These are phyloP conservation scores for Phytophthora multivora DNA, from an alignment of 352 stramenopile genomes.

Conservation along the genomic window DNA sequence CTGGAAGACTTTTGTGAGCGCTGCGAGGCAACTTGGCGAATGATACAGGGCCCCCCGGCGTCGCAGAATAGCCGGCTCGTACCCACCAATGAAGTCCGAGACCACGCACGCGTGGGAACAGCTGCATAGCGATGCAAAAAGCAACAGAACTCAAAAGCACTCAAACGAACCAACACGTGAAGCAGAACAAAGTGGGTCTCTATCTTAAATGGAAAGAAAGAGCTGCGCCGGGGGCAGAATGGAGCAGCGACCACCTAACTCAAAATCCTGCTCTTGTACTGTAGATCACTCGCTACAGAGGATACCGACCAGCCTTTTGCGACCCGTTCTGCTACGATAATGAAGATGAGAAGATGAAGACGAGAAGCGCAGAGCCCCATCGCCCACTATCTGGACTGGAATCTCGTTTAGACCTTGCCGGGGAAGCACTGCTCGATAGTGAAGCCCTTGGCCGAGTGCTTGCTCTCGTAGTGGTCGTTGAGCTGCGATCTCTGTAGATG, in stretches of 20 bases:
- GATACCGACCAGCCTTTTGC: background rate
- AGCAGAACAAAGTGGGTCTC: slow-evolving; percentile 1
- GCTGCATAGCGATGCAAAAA: slow-evolving; percentile 18
- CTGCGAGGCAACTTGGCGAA: slow-evolving; percentile 23
- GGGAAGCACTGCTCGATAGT: slow-evolving; percentile 81
- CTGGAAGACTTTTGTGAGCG: slow-evolving; percentile 20
- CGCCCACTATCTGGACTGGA: background rate
- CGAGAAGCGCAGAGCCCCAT: background rate
- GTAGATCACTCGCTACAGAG: slow-evolving; percentile 14
- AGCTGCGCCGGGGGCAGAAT: background rate
- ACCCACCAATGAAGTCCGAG: slow-evolving; percentile 8
- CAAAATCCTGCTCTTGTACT: slow-evolving; percentile 3
- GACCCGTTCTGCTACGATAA: slow-evolving; percentile 9
- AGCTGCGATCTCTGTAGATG: slow-evolving; percentile 57
- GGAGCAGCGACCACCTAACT: background rate
- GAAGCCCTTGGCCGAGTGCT: slow-evolving; percentile 77
- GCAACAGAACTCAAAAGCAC: background rate
- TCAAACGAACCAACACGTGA: background rate
- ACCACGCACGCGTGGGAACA: slow-evolving; percentile 23
- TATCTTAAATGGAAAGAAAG: slow-evolving; percentile 11
- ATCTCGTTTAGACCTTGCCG: slow-evolving; percentile 21
- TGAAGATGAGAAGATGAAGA: slow-evolving; percentile 1
- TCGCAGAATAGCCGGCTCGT: background rate
- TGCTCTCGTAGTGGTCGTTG: slow-evolving; percentile 86
- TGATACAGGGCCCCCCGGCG: slow-evolving; percentile 7